Percentiles rank a stretch among this genome's conserved stretches.
Conservation (phyloP, 257 asterid genomes). For the Solanum lycopersicoides region DNA sequence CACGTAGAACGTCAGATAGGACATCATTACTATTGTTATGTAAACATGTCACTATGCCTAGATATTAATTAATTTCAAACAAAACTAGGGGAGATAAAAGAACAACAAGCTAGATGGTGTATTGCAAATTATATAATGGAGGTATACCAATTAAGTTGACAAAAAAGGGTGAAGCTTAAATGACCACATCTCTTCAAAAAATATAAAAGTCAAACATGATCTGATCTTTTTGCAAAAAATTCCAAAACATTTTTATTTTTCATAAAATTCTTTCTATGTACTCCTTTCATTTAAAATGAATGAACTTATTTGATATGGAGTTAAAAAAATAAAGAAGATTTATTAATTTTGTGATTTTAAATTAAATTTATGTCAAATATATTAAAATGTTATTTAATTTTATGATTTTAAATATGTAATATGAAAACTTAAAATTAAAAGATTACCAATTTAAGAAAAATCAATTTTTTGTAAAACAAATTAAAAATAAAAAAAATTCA, state of each 20-base stretch:
- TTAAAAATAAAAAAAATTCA: fast-evolving
- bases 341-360: fast-evolving
- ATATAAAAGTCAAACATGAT: slow-evolving; percentile 24
- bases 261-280: not conserved
- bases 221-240: slow-evolving; percentile 7
- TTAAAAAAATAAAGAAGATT: no score
- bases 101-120: not conserved
- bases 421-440: no score
- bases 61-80: not conserved
- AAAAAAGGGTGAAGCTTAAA: slow-evolving; percentile 16
- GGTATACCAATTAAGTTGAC: slow-evolving; percentile 1
- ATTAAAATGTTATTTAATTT: no score
- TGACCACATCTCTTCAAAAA: slow-evolving; percentile 21
- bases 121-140: not conserved
- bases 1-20: not conserved
- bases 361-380: no score
- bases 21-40: not conserved
- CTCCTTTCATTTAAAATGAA: no score
- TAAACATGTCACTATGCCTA: not conserved
- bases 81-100: not conserved
- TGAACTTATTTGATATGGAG: fast-evolving
- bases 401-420: no score
- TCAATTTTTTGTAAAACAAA: fast-evolving
- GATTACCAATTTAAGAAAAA: no score
- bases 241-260: slow-evolving; percentile 2